These are phyloP conservation scores for Coemansia sp. DNA, from an alignment of 192 early-diverging fungal species.

Conservation along the genomic window DNA sequence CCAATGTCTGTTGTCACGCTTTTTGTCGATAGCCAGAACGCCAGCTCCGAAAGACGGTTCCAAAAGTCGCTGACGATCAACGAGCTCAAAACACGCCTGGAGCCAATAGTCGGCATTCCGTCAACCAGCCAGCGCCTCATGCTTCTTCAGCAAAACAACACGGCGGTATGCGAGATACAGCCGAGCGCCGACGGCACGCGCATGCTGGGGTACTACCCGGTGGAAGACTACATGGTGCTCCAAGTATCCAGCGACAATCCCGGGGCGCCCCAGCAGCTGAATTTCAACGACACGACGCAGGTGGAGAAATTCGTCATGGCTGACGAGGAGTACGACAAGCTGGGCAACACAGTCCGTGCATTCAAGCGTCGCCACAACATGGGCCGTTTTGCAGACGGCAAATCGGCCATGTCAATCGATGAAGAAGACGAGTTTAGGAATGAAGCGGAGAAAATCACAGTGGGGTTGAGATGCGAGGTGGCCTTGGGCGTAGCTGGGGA, in stretches of 20 bases:
- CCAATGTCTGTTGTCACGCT: constrained; percentile 79
- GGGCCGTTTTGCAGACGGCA: constrained; percentile 73
- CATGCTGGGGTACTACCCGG: constrained; percentile 85
- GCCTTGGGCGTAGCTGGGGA: constrained; percentile 58
- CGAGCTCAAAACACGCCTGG: constrained; percentile 66
- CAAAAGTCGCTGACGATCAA: constrained; percentile 44
- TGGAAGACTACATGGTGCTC: constrained; percentile 78
- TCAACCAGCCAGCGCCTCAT: constrained; percentile 61
- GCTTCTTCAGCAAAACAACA: constrained; percentile 60
- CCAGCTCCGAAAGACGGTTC: constrained; percentile 84
- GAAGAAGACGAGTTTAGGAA: constrained; percentile 67
- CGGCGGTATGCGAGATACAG: constrained; percentile 52
- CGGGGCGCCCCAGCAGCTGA: constrained; percentile 46
- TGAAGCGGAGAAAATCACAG: constrained; percentile 61
- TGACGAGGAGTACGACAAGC: constrained; percentile 84
- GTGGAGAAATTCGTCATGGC: constrained; percentile 93
- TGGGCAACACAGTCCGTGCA: constrained; percentile 77
- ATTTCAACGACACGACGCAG: constrained; percentile 82
- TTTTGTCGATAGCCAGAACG: constrained; percentile 80
- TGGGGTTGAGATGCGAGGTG: constrained; percentile 85
- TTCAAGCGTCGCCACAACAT: constrained; percentile 88
- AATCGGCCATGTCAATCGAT: constrained; percentile 81
- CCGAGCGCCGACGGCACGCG: constrained; percentile 49
- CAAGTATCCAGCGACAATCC: constrained; percentile 51
- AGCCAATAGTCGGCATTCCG: constrained; percentile 89